phyloP scores from a whole-genome alignment of 331 rosid genomes.

The Stylosanthes scabra region DNA sequence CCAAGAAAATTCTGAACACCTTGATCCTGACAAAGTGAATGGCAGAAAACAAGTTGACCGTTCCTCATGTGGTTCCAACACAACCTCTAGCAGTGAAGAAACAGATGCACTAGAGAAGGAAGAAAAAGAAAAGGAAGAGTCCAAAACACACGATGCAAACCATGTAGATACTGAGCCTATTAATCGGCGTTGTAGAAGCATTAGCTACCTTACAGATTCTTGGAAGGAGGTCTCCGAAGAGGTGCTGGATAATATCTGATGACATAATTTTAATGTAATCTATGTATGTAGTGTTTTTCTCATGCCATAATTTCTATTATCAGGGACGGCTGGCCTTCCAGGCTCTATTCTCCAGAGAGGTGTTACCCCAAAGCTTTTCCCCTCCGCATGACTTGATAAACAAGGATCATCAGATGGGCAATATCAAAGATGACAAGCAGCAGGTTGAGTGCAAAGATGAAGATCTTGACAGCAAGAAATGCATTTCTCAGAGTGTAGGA shows the following conservation, averaged over 20 bases:
- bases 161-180: slow-evolving; percentile 55
- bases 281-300: slow-evolving; percentile 23
- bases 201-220: slow-evolving; percentile 61
- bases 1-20: slow-evolving; percentile 56
- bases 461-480: slow-evolving; percentile 50
- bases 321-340: slow-evolving; percentile 92
- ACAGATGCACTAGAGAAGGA: slow-evolving; percentile 81
- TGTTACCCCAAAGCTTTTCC: slow-evolving; percentile 91
- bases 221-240: slow-evolving; percentile 99
- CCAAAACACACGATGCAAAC: slow-evolving; percentile 60
- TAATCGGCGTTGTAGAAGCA: slow-evolving; percentile 68
- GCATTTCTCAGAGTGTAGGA: slow-evolving; percentile 46
- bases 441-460: slow-evolving; percentile 39
- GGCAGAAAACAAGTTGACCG: slow-evolving; percentile 82
- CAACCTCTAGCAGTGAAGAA: slow-evolving; percentile 92
- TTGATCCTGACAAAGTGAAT: slow-evolving; percentile 58
- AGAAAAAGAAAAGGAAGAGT: slow-evolving; percentile 63
- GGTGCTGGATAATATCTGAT: slow-evolving; percentile 55
- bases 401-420: slow-evolving; percentile 45
- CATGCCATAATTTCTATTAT: slow-evolving; percentile 30
- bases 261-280: slow-evolving; percentile 22
- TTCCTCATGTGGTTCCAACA: slow-evolving; percentile 95
- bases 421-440: slow-evolving; percentile 39
- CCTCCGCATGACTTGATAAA: slow-evolving; percentile 62
- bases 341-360: slow-evolving; percentile 85